These are phyloP conservation scores for Melampsora americana DNA, from an alignment of 1,284 basidiomycete species.

Conservation along the genomic window DNA sequence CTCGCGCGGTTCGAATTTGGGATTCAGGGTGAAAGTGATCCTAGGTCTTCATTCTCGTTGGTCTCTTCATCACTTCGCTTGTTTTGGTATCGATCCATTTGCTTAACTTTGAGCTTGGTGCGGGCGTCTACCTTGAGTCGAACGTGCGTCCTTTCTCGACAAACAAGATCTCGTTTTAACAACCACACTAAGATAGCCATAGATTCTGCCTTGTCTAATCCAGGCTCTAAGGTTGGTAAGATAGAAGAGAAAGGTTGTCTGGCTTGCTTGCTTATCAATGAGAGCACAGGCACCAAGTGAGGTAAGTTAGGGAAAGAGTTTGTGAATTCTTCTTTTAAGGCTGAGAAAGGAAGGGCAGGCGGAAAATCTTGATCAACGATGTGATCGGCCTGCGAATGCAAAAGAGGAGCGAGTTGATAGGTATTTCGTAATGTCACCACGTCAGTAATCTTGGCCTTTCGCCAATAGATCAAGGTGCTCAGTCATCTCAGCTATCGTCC, in stretches of 20 bases:
- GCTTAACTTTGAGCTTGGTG: conserved; percentile 27
- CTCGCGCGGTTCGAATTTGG: background rate
- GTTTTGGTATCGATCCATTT: conserved; percentile 13
- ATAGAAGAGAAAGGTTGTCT: conserved; percentile 31
- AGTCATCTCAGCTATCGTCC: conserved; percentile 38
- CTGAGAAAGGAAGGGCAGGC: conserved; percentile 14
- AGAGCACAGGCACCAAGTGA: conserved; percentile 29
- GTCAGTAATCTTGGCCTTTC: conserved; percentile 40
- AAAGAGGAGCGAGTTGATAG: conserved; percentile 29
- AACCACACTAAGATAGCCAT: conserved; percentile 39
- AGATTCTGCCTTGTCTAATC: conserved; percentile 29
- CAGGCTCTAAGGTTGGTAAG: conserved; percentile 24
- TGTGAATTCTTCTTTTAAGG: conserved; percentile 18
- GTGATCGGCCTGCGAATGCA: background rate
- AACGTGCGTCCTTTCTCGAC: conserved; percentile 35
- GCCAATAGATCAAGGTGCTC: conserved; percentile 42
- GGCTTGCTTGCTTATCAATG: conserved; percentile 31
- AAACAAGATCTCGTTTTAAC: conserved; percentile 29
- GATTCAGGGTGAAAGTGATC: conserved; percentile 1
- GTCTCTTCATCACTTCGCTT: conserved; percentile 2
- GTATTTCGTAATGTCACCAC: conserved; percentile 34
- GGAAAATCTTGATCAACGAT: conserved; percentile 3
- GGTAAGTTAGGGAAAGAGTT: conserved; percentile 34
- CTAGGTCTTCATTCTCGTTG: background rate
- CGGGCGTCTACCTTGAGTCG: conserved; percentile 30